These are phyloP conservation scores for Echinosophora koreensis DNA, from an alignment of 306 rosid species.

Conservation along the genomic window DNA sequence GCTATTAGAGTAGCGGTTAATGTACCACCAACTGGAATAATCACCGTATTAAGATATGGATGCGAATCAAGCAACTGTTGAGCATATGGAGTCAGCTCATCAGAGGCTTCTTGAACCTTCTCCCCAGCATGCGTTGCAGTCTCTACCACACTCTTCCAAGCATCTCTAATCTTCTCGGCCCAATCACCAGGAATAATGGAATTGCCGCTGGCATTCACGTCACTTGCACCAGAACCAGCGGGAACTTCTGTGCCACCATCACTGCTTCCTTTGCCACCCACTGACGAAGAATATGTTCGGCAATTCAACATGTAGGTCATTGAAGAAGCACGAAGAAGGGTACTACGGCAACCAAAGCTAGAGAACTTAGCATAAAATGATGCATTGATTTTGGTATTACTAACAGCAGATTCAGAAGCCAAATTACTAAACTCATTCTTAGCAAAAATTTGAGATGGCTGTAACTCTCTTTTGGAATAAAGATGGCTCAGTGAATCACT, in stretches of 20 bases:
- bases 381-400: constrained; percentile 42
- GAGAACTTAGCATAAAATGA: constrained; percentile 47
- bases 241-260: constrained; percentile 54
- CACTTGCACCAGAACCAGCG: constrained; percentile 61
- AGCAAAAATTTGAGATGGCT: constrained; percentile 21
- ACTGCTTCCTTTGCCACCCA: constrained; percentile 56
- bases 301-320: constrained; percentile 39
- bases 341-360: constrained; percentile 33
- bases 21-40: constrained; percentile 72
- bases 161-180: constrained; percentile 65
- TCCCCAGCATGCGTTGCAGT: constrained; percentile 60
- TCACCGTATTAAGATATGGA: constrained; percentile 68
- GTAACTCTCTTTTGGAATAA: constrained; percentile 44
- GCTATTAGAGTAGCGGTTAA: constrained; percentile 74
- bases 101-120: constrained; percentile 74
- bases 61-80: constrained; percentile 72
- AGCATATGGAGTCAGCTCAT: constrained; percentile 67
- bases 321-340: constrained; percentile 50
- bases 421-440: constrained; percentile 32
- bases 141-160: constrained; percentile 71
- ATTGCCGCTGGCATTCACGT: constrained; percentile 47
- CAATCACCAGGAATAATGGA: constrained; percentile 57
- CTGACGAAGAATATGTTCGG: constrained; percentile 57
- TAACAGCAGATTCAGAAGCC: constrained; percentile 34
- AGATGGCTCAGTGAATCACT: constrained; percentile 35